Conservation (phyloP, 768 basidiomycete species). For the Gelatoporia subvermispora region DNA sequence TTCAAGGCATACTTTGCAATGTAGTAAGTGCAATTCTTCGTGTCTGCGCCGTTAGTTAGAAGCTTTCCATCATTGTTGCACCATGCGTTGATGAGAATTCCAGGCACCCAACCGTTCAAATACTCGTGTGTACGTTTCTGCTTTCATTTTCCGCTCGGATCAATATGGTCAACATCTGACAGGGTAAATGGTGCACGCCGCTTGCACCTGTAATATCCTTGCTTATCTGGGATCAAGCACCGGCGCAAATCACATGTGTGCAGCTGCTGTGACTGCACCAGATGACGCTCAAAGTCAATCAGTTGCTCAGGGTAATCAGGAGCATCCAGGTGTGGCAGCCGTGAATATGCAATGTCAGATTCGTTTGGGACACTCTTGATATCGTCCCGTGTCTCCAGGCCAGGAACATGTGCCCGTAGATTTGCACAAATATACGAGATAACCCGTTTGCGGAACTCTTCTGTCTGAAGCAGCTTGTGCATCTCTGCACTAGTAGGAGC, state of each 20-base stretch:
- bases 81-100: constrained; percentile 14
- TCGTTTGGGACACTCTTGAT: constrained; percentile 22
- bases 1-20: constrained; percentile 31
- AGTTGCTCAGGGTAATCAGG: constrained; percentile 14
- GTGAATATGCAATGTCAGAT: constrained; percentile 25
- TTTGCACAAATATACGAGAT: constrained; percentile 25
- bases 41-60: constrained; percentile 30
- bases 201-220: constrained; percentile 17
- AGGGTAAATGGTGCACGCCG: constrained; percentile 19
- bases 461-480: constrained; percentile 15
- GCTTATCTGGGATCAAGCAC: constrained; percentile 6
- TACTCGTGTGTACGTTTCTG: constrained; percentile 9
- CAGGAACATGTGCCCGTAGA: constrained; percentile 28
- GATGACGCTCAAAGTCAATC: constrained; percentile 9
- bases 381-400: constrained; percentile 14
- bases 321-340: constrained; percentile 29
- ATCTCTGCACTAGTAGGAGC: constrained; percentile 28
- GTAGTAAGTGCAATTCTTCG: constrained; percentile 32
- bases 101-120: constrained; percentile 23
- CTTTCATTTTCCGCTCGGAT: constrained; percentile 14
- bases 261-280: constrained; percentile 13
- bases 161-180: constrained; percentile 5
- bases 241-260: constrained; percentile 14
- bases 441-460: constrained; percentile 25
- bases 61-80: constrained; percentile 43